These are phyloP conservation scores for Diaporthe amygdali DNA, from an alignment of 2,329 filamentous ascomycete species.

Conservation along the genomic window DNA sequence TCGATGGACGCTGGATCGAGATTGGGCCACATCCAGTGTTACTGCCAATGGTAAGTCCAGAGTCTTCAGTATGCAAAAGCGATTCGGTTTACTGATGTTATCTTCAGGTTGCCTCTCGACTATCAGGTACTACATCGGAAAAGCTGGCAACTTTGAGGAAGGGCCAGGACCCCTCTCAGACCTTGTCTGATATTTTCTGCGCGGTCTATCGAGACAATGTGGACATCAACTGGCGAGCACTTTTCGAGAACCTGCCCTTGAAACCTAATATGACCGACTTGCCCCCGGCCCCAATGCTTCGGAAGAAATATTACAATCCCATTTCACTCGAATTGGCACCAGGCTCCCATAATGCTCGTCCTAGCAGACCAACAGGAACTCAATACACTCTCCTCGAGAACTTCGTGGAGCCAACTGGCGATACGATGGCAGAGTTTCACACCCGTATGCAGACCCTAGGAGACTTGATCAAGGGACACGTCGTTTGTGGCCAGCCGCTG, in stretches of 20 bases:
- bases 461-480: neutral
- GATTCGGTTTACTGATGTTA: neutral
- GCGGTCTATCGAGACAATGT: neutral
- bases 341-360: neutral
- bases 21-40: constrained; percentile 71
- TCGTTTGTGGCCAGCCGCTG: neutral
- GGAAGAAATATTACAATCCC: neutral
- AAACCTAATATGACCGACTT: neutral
- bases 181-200: neutral
- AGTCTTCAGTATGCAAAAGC: neutral
- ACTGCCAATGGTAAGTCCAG: neutral
- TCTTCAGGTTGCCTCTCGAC: neutral
- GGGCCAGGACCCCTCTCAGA: neutral
- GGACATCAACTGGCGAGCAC: neutral
- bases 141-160: neutral
- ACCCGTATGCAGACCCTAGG: neutral
- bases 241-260: neutral
- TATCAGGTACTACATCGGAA: neutral
- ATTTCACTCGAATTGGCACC: neutral
- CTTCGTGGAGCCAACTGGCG: neutral
- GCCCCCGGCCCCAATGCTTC: neutral
- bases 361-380: neutral
- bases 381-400: neutral
- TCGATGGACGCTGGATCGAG: constrained; percentile 59
- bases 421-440: neutral